phyloP scores from a whole-genome alignment of 495 filamentous ascomycete species.

The Aspergillus bertholletiae region DNA sequence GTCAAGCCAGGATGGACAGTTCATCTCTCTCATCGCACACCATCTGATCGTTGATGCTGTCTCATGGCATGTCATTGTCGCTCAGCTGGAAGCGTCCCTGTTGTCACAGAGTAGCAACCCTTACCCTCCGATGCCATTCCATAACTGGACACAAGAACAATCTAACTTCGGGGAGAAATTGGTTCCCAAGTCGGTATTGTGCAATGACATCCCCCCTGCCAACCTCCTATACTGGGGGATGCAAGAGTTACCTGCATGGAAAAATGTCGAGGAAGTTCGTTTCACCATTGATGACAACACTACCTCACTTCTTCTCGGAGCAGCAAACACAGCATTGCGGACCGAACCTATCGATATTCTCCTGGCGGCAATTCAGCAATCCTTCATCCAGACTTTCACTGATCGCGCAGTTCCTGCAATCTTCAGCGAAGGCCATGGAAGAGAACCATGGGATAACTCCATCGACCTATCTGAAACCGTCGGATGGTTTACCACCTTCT shows the following conservation, averaged over 20 bases:
- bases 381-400: constrained; percentile 32
- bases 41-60: constrained; percentile 7
- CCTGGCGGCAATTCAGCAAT: constrained; percentile 34
- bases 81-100: background rate
- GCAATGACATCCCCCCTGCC: background rate
- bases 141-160: background rate
- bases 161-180: background rate
- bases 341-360: constrained; percentile 46
- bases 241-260: background rate
- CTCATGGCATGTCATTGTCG: constrained; percentile 10
- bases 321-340: constrained; percentile 26
- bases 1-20: background rate
- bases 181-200: background rate
- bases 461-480: constrained; percentile 46
- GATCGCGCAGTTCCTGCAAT: constrained; percentile 48
- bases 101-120: background rate
- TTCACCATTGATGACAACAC: constrained; percentile 23
- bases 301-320: constrained; percentile 26
- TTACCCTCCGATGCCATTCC: background rate
- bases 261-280: background rate
- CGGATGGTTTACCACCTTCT: constrained; percentile 24
- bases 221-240: constrained; percentile 11
- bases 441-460: constrained; percentile 30
- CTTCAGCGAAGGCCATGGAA: constrained; percentile 39
- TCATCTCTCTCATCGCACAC: constrained; percentile 7